Conservation (phyloP, 331 rosid genomes). For the Rhamnella rubrinervis region DNA sequence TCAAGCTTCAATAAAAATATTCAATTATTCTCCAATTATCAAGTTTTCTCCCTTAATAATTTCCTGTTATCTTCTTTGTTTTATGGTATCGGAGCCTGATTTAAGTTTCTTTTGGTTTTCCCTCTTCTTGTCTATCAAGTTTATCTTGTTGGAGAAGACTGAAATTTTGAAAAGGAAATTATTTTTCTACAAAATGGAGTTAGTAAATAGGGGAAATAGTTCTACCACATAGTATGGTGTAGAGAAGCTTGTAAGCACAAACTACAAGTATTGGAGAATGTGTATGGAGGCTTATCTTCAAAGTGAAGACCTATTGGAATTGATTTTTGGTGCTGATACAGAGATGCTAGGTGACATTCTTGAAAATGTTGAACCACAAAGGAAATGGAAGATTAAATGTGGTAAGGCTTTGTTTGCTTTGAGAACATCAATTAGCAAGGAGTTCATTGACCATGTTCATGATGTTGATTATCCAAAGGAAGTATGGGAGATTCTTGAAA, state of each 20-base stretch:
- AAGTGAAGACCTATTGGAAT: not conserved
- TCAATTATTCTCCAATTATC: no score
- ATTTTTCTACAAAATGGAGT: not conserved
- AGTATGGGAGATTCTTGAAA: conserved; percentile 6
- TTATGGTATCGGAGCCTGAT: no score
- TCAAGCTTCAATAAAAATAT: no score
- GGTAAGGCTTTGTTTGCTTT: conserved; percentile 10
- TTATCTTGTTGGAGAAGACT: not conserved
- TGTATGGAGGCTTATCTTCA: conserved; percentile 4
- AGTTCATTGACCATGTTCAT: conserved; percentile 14
- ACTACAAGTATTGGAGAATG: not conserved
- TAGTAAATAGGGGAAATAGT: not conserved
- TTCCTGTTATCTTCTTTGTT: no score
- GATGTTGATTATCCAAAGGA: not conserved
- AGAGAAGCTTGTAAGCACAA: not conserved
- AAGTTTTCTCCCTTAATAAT: no score
- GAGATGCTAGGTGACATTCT: not conserved
- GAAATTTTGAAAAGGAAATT: not conserved
- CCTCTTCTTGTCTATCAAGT: not conserved
- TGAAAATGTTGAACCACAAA: not conserved
- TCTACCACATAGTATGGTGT: not conserved
- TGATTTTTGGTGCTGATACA: not conserved
- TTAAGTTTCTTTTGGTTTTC: not conserved
- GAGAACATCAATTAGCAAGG: conserved; percentile 11
- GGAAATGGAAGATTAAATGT: conserved; percentile 6